Conservation (phyloP, 768 basidiomycete genomes). For the Dacryopinax spathularia region DNA sequence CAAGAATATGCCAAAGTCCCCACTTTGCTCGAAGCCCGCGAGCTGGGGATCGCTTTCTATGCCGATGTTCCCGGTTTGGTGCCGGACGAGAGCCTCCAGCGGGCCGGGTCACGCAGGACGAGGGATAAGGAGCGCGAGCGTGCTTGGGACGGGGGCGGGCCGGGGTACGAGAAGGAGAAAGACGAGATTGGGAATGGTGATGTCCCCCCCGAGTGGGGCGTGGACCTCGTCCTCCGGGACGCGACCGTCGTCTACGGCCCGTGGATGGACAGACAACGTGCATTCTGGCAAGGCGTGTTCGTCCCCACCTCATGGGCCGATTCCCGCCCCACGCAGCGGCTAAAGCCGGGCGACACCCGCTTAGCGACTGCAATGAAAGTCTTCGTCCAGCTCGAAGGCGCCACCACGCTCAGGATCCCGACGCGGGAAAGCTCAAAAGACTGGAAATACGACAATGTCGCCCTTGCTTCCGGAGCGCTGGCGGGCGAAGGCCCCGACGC, state of each 20-base stretch:
- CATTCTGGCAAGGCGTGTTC: conserved; percentile 63
- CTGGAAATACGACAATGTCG: conserved; percentile 76
- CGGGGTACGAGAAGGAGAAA: conserved; percentile 12
- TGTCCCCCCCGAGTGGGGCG: conserved; percentile 81
- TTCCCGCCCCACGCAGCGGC: conserved; percentile 36
- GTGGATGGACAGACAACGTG: conserved; percentile 93
- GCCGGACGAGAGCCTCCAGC: not conserved
- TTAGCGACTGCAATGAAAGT: conserved; percentile 69
- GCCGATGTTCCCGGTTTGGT: conserved; percentile 56
- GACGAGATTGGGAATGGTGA: conserved; percentile 77
- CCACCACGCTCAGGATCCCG: conserved; percentile 68
- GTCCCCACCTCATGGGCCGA: conserved; percentile 71
- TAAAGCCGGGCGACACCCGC: conserved; percentile 52
- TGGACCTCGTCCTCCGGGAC: conserved; percentile 66
- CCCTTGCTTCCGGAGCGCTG: conserved; percentile 31
- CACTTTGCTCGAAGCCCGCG: conserved; percentile 61
- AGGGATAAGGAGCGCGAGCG: not conserved
- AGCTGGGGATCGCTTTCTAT: conserved; percentile 74
- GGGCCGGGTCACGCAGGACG: not conserved
- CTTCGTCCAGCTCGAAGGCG: conserved; percentile 64
- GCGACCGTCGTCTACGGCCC: conserved; percentile 78
- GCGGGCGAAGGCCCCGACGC: conserved; percentile 32
- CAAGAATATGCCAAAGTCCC: conserved; percentile 79
- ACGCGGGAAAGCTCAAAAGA: conserved; percentile 90
- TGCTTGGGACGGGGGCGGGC: not conserved